phyloP scores from a whole-genome alignment of 2,329 filamentous ascomycete species.

The Alternaria panax region DNA sequence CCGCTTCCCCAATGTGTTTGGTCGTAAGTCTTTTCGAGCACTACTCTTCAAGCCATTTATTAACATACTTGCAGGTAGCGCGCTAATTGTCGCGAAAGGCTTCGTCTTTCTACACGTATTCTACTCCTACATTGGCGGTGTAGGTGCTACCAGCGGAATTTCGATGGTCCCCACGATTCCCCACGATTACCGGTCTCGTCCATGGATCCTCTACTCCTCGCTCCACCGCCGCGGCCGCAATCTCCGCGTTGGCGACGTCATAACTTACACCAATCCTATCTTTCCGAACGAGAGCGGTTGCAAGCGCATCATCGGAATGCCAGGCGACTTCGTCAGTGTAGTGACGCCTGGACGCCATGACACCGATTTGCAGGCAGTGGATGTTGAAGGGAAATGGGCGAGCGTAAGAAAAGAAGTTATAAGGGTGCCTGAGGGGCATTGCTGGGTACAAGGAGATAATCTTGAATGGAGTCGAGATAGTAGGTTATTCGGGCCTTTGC shows the following conservation, averaged over 20 bases:
- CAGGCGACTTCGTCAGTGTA: slow-evolving; percentile 73
- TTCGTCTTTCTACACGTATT: slow-evolving; percentile 46
- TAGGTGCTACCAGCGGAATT: slow-evolving; percentile 70
- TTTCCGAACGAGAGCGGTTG: slow-evolving; percentile 65
- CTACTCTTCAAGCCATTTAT: background rate
- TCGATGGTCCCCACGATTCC: slow-evolving; percentile 89
- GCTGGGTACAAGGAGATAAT: slow-evolving; percentile 91
- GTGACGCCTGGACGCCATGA: slow-evolving; percentile 62
- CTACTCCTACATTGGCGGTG: slow-evolving; percentile 64
- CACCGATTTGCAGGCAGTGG: slow-evolving; percentile 32
- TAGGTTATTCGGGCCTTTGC: slow-evolving; percentile 83
- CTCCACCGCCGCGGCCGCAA: slow-evolving; percentile 63
- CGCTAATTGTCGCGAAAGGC: slow-evolving; percentile 21
- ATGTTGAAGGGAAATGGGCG: slow-evolving; percentile 36
- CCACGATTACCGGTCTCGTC: slow-evolving; percentile 19
- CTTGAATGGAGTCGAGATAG: slow-evolving; percentile 84
- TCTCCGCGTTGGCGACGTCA: slow-evolving; percentile 80
- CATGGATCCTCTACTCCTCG: slow-evolving; percentile 37
- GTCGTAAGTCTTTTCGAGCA: background rate
- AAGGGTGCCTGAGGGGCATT: slow-evolving; percentile 88
- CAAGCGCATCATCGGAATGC: slow-evolving; percentile 73
- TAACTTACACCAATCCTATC: slow-evolving; percentile 79
- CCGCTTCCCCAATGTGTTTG: slow-evolving; percentile 16
- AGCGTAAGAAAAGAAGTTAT: slow-evolving; percentile 61
- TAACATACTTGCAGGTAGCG: slow-evolving; percentile 17